Evolutionary conservation across 805 yeast species (phyloP), one percentile per base, ranked within the genome.

Genomic region (Priceomyces melissophilus): DNA sequence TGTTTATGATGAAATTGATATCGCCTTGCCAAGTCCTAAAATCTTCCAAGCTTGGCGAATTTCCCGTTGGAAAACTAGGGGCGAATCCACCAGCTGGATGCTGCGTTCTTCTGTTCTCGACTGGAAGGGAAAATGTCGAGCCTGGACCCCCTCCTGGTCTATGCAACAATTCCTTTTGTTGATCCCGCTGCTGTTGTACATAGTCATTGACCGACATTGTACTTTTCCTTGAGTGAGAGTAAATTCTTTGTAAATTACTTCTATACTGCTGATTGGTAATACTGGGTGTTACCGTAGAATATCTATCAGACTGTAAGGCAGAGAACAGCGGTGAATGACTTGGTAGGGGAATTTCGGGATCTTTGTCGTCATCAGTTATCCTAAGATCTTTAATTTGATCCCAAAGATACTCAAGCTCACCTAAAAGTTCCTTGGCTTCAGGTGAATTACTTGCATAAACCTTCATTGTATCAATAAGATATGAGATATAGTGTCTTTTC

Each of bases 401-500:
- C 89, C 90, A 87, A 32, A 83, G 62, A 48, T 71, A 76, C 55
- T 85, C 90, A 48, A 87, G 70, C 52, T 86, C 93, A 34, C 69
- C 61, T 40, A 84, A 67, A 39, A 82, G 67, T 52, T 81, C 87
- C 13, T 82, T 60, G 0, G 89, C 81, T 50, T 81, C 88, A 45
- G 70, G 65, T 1, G 87, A 76, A 9, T 83, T 82, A 48, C 79
- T 71, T 13, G 88, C 89, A 50, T 82, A 83, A 2, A 73, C 64
- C 43, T 71, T 68, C 89, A 87, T 83, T 5, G 93, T 82, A 37
- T 81, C 82, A 20, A 88, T 78, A 30, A 87, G 71, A 46, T 71
- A 78, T 30, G 80, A 71, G 20, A 87, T 82, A 57, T 87, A 87
- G 37, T 72, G 63, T 33, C 84, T 67, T 57, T 88, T 87, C 2